Conservation (phyloP, 2,329 filamentous ascomycete genomes). For the Penicillium sp. region DNA sequence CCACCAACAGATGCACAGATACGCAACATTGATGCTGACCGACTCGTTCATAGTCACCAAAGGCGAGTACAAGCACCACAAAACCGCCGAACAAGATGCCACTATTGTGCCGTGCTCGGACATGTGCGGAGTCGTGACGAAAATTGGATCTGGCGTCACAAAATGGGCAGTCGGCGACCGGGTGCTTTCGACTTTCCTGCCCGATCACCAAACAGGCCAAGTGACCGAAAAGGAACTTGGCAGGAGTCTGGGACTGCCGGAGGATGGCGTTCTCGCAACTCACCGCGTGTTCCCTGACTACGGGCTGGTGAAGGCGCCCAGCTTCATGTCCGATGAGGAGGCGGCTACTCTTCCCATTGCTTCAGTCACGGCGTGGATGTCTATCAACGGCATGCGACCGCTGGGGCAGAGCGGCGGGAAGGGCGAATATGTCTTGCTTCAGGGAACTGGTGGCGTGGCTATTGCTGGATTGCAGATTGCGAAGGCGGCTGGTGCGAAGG, state of each 20-base stretch:
- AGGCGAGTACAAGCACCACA: conserved; percentile 65
- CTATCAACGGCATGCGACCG: conserved; percentile 44
- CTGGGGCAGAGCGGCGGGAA: conserved; percentile 46
- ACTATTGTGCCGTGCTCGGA: conserved; percentile 64
- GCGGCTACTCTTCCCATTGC: conserved; percentile 46
- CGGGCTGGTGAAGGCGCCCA: conserved; percentile 41
- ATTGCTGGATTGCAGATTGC: conserved; percentile 47
- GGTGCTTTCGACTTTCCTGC: conserved; percentile 62
- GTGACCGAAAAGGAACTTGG: conserved; percentile 54
- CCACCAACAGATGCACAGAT: background rate
- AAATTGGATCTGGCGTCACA: conserved; percentile 47
- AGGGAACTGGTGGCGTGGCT: conserved; percentile 51
- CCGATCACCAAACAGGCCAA: conserved; percentile 56
- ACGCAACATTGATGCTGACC: background rate
- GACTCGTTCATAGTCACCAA: conserved; percentile 51
- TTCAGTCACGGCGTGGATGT: conserved; percentile 51
- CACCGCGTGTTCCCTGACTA: conserved; percentile 44
- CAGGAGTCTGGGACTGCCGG: conserved; percentile 58
- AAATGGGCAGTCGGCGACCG: conserved; percentile 58
- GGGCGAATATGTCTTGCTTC: conserved; percentile 52
- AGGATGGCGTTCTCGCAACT: conserved; percentile 46
- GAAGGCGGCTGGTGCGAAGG: conserved; percentile 47
- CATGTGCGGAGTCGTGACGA: conserved; percentile 62
- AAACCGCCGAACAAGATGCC: conserved; percentile 43
- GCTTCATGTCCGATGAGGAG: conserved; percentile 37